phyloP scores from a whole-genome alignment of 2,329 filamentous ascomycete species.

The Biscogniauxia sp. region DNA sequence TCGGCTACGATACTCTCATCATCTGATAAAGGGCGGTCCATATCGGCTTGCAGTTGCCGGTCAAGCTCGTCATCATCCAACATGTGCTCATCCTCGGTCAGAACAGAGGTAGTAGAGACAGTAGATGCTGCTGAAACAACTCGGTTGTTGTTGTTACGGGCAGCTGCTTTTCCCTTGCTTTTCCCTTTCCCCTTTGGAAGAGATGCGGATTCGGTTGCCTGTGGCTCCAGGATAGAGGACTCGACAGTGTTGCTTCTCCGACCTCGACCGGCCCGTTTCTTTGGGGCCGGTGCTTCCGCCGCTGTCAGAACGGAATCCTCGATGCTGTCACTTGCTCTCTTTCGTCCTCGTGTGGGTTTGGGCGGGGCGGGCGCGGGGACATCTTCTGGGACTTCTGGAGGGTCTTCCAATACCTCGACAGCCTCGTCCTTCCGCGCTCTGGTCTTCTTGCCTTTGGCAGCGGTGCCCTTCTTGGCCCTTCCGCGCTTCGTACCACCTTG shows the following conservation, averaged over 20 bases:
- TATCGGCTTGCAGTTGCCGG: slow-evolving; percentile 61
- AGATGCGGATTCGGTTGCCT: slow-evolving; percentile 32
- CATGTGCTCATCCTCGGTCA: slow-evolving; percentile 38
- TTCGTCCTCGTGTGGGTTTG: slow-evolving; percentile 54
- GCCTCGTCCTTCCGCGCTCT: slow-evolving; percentile 54
- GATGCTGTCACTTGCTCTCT: slow-evolving; percentile 60
- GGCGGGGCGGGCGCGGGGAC: slow-evolving; percentile 32
- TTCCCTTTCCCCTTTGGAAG: slow-evolving; percentile 38
- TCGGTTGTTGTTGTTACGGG: slow-evolving; percentile 36
- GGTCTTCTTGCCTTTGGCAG: slow-evolving; percentile 45
- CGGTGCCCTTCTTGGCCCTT: slow-evolving; percentile 55
- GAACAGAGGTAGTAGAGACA: slow-evolving; percentile 37
- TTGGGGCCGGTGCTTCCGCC: slow-evolving; percentile 50
- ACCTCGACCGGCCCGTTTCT: slow-evolving; percentile 56
- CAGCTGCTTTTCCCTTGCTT: slow-evolving; percentile 43
- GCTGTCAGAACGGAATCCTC: slow-evolving; percentile 45
- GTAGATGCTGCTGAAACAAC: slow-evolving; percentile 52
- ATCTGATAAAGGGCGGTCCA: slow-evolving; percentile 55
- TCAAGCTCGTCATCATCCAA: slow-evolving; percentile 66
- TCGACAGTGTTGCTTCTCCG: slow-evolving; percentile 46
- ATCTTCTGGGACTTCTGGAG: slow-evolving; percentile 31
- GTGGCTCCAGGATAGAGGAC: slow-evolving; percentile 37
- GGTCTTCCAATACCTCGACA: slow-evolving; percentile 45
- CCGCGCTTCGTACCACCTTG: slow-evolving; percentile 49
- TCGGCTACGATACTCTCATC: slow-evolving; percentile 49